These are phyloP conservation scores for Trichoderma sp. DNA, from an alignment of 2,329 filamentous ascomycete genomes.

Conservation along the genomic window DNA sequence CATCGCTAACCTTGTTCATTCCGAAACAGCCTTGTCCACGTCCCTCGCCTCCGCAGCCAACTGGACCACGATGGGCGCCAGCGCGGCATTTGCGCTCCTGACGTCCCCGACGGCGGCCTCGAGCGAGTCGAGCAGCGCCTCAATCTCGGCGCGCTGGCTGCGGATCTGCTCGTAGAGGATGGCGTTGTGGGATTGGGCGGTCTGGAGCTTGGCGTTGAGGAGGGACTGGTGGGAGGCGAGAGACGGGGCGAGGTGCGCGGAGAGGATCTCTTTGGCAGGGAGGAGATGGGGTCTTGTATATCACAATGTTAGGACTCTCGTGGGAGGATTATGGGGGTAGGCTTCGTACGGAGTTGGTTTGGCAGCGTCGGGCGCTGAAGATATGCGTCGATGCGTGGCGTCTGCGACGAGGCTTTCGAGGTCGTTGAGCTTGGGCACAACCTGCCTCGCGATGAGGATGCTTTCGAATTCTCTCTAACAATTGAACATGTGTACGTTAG, in stretches of 20 bases:
- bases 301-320: not conserved
- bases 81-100: conserved; percentile 52
- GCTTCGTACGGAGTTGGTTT: conserved; percentile 49
- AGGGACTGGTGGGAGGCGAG: conserved; percentile 55
- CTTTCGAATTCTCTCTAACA: conserved; percentile 57
- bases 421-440: conserved; percentile 60
- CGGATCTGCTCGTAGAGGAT: conserved; percentile 53
- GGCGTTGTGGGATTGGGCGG: conserved; percentile 59
- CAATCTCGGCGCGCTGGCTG: conserved; percentile 58
- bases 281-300: conserved; percentile 58
- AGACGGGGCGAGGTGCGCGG: conserved; percentile 57
- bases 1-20: not conserved
- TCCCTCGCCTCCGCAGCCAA: conserved; percentile 53
- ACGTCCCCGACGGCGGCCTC: conserved; percentile 58
- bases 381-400: conserved; percentile 42
- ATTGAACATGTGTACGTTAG: not conserved
- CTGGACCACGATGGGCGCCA: conserved; percentile 50
- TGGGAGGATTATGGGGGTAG: too few relatives aligned
- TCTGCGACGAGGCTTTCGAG: conserved; percentile 58
- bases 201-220: conserved; percentile 59
- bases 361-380: conserved; percentile 29
- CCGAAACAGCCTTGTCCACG: conserved; percentile 20
- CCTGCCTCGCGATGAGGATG: conserved; percentile 53
- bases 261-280: conserved; percentile 53
- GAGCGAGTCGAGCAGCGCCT: conserved; percentile 50